Percentiles rank a stretch among this genome's conserved stretches.
phyloP scores from a whole-genome alignment of 352 stramenopile genomes.

The Pythium chondricola region DNA sequence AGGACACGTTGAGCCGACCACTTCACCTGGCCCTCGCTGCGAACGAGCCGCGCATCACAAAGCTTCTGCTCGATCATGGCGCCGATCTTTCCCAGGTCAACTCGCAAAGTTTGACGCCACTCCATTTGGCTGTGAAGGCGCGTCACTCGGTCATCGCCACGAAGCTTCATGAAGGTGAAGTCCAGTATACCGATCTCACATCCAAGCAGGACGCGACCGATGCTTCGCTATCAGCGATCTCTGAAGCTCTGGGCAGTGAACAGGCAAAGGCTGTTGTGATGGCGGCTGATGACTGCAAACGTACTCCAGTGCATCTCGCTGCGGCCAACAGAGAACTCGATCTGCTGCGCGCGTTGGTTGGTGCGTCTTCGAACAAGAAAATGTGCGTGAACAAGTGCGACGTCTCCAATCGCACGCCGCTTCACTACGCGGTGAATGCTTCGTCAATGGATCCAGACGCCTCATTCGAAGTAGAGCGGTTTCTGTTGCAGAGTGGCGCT shows the following conservation, averaged over 20 bases:
- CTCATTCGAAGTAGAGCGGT: slow-evolving; percentile 74
- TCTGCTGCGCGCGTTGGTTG: slow-evolving; percentile 43
- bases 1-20: slow-evolving; percentile 31
- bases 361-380: slow-evolving; percentile 26
- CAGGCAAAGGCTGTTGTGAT: slow-evolving; percentile 39
- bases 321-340: slow-evolving; percentile 55
- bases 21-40: slow-evolving; percentile 38
- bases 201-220: slow-evolving; percentile 9
- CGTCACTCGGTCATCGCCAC: slow-evolving; percentile 40
- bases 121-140: slow-evolving; percentile 41
- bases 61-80: slow-evolving; percentile 35
- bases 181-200: slow-evolving; percentile 35
- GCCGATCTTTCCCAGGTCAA: slow-evolving; percentile 41
- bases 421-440: slow-evolving; percentile 73
- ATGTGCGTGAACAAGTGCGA: slow-evolving; percentile 45
- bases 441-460: slow-evolving; percentile 60
- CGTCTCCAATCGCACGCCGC: slow-evolving; percentile 39
- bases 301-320: slow-evolving; percentile 56
- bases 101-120: slow-evolving; percentile 24
- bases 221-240: slow-evolving; percentile 34
- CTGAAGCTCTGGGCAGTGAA: slow-evolving; percentile 40
- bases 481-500: slow-evolving; percentile 50
- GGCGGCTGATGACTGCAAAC: slow-evolving; percentile 32
- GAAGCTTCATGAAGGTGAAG: slow-evolving; percentile 47
- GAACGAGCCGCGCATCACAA: slow-evolving; percentile 37